Percentiles rank a stretch among this genome's conserved stretches.
Evolutionary conservation across 371 early-diverging fungal genomes (phyloP).

Genomic region (Lichtheimia hyalospora): DNA sequence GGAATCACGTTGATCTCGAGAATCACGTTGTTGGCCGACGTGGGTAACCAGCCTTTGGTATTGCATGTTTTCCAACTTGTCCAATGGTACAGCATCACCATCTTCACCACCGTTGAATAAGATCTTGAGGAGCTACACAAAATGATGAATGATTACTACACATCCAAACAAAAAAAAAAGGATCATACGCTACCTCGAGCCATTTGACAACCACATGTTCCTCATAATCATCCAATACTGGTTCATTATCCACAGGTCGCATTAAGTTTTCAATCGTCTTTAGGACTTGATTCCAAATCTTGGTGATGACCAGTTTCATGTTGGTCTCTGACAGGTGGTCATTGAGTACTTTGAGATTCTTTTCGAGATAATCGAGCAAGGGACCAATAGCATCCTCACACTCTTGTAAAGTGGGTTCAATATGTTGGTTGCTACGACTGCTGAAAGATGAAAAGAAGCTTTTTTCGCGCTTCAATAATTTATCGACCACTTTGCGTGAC

Average conservation of each 20-base stretch:
- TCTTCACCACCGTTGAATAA: constrained; percentile 88
- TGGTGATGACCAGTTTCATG: constrained; percentile 76
- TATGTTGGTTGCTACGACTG: constrained; percentile 21
- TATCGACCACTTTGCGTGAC: constrained; percentile 38
- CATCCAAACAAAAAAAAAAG: neutral
- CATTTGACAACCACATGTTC: constrained; percentile 74
- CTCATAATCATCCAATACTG: constrained; percentile 69
- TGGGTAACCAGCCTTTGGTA: constrained; percentile 57
- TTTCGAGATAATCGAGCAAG: constrained; percentile 86
- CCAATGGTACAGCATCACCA: constrained; percentile 74
- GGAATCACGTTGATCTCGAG: too few relatives aligned
- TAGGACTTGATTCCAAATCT: constrained; percentile 85
- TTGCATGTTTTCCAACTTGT: constrained; percentile 72
- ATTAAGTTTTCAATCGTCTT: constrained; percentile 68
- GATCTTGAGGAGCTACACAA: constrained; percentile 69
- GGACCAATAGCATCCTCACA: constrained; percentile 75
- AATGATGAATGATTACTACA: neutral
- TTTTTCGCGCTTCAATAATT: constrained; percentile 39
- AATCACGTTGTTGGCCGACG: too few relatives aligned
- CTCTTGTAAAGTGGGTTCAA: constrained; percentile 57
- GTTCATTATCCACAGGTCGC: constrained; percentile 67
- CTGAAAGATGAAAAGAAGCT: constrained; percentile 42
- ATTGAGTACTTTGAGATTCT: constrained; percentile 76
- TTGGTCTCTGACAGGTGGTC: constrained; percentile 72
- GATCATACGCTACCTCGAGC: constrained; percentile 68